Evolutionary conservation across 2,329 filamentous ascomycete genomes (phyloP).

Genomic region (Fusarium equiseti): DNA sequence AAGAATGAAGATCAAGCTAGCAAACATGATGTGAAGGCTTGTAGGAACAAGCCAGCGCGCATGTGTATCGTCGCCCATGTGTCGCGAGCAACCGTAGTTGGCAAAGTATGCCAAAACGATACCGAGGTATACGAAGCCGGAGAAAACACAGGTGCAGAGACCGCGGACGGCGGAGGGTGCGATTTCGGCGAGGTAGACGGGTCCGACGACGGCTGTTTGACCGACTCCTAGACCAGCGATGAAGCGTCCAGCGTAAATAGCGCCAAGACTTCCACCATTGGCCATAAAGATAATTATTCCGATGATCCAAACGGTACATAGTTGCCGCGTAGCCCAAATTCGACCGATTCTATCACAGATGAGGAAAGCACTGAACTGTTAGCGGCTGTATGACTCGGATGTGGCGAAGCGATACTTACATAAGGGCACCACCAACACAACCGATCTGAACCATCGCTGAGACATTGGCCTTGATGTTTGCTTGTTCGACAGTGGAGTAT

Average conservation of each 20-base stretch:
- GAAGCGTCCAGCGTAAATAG: conserved; percentile 31
- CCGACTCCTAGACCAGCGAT: conserved; percentile 35
- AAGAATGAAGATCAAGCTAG: conserved; percentile 25
- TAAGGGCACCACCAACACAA: conserved; percentile 21
- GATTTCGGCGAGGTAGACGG: conserved; percentile 37
- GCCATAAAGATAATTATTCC: conserved; percentile 24
- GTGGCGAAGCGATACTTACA: conserved; percentile 1
- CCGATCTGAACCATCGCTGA: conserved; percentile 26
- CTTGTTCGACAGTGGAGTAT: conserved; percentile 10
- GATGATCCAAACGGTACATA: conserved; percentile 15
- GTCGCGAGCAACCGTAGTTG: conserved; percentile 31
- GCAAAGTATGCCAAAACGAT: conserved; percentile 32
- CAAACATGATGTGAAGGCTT: conserved; percentile 35
- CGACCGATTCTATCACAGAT: conserved; percentile 23
- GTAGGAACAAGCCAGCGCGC: conserved; percentile 33
- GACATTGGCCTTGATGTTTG: conserved; percentile 31
- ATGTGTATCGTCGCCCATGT: conserved; percentile 18
- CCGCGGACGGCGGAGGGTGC: conserved; percentile 31
- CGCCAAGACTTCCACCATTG: conserved; percentile 16
- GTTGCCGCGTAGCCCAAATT: conserved; percentile 23
- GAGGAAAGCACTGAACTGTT: conserved; percentile 5
- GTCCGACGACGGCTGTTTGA: conserved; percentile 33
- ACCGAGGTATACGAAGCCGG: conserved; percentile 25
- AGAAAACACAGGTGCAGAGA: conserved; percentile 37
- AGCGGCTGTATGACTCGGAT: too few relatives aligned